Evolutionary conservation across 2,329 filamentous ascomycete genomes (phyloP).

Genomic region (Pestalotiopsis sp.): DNA sequence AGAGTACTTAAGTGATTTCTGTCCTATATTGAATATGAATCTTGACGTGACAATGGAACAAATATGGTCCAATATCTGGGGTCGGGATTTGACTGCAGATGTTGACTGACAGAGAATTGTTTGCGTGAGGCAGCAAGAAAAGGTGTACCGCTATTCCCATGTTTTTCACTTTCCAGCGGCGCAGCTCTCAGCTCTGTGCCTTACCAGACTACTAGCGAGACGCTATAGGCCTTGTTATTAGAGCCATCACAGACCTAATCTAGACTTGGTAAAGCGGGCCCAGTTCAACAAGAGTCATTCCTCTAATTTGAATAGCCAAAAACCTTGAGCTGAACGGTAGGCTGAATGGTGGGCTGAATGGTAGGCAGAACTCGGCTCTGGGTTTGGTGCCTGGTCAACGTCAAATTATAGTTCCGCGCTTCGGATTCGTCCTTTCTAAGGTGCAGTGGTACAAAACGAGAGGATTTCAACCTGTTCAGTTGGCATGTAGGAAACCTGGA

Average conservation of each 20-base stretch:
- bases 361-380: too few relatives aligned
- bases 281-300: background rate
- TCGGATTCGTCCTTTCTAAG: background rate
- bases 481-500: background rate
- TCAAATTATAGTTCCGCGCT: background rate
- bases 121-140: background rate
- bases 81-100: background rate
- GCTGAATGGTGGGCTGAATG: too few relatives aligned
- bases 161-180: background rate
- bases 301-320: background rate
- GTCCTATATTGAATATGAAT: background rate
- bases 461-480: background rate
- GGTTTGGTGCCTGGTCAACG: background rate
- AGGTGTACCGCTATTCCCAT: background rate
- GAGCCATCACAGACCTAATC: background rate
- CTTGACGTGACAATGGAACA: background rate
- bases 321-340: background rate
- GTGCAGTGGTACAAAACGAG: background rate
- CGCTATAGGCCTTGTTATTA: background rate
- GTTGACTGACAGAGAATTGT: background rate
- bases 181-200: background rate
- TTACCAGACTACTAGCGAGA: background rate
- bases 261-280: background rate
- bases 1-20: background rate
- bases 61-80: background rate